Base-by-base conservation (phyloP, 129 eudicot species). In the Gnaphalium uliginosum region DNA sequence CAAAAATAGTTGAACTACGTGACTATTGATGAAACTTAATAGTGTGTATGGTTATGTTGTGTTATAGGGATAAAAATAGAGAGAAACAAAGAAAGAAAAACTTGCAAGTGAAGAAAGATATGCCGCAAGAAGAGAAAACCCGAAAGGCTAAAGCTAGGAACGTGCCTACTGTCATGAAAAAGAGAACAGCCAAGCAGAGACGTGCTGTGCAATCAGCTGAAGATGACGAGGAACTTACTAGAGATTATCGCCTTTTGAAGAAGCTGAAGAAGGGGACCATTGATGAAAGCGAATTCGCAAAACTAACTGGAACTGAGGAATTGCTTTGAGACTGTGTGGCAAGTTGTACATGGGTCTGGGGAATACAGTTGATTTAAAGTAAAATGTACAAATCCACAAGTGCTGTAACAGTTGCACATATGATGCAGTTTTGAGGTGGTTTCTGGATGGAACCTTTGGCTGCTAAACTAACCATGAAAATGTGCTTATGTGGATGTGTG, bases 71-170 rank as follows among this genome's bases (percentile, higher is more conserved):
- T 68, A 93, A 93, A 84, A 85, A 85, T 59, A 86, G 98, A 35
- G 93, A 93, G 79, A 93, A 90, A 80, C 98, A 93, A 78, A 82
- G 98, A 83, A 93, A 88, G 86, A 83, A 82, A 84, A 93, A 93
- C 71, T 77, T 93, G 79, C 85, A 72, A 77, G 83, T 68, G 43
- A 90, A 85, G 85, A 86, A 86, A 76, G 86, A 86, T 8, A 80
- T 74, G 64, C 81, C 82, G 59, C 68, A 73, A 86, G 86, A 85
- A 54, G 66, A 78, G 50, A 86, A 83, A 70, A 70, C 66, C 68
- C 79, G 73, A 78, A 87, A 87, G 81, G 71, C 82, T 56, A 92
- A 86, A 82, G 48, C 71, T 10, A 83, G 73, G 43, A 66, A 79
- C 50, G 41, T 81, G 3, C 69, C 68, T 29, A 23, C 85, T 0